Percentiles rank a stretch among this genome's conserved stretches.
phyloP scores from a whole-genome alignment of 2,329 filamentous ascomycete genomes.

The Diplodia scrobiculata region DNA sequence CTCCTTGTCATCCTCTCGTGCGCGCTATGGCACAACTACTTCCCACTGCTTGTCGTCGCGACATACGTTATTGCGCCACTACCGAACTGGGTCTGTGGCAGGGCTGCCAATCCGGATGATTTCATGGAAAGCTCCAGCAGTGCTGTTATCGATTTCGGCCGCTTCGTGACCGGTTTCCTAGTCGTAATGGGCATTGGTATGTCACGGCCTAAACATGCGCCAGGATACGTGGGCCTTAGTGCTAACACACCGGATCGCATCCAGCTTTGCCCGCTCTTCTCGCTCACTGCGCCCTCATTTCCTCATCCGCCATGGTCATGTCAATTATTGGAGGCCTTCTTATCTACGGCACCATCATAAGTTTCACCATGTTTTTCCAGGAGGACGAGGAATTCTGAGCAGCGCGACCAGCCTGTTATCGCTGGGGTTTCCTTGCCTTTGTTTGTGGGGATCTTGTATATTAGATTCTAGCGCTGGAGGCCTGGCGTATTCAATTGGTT shows the following conservation, averaged over 20 bases:
- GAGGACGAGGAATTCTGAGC: conserved; percentile 91
- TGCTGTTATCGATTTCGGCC: conserved; percentile 86
- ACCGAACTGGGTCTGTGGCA: conserved; percentile 93
- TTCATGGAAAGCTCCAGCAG: conserved; percentile 85
- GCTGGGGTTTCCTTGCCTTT: conserved; percentile 9
- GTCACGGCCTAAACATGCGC: background rate
- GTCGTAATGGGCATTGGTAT: conserved; percentile 96
- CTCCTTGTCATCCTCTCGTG: conserved; percentile 98
- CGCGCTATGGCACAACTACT: conserved; percentile 92
- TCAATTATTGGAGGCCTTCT: conserved; percentile 86
- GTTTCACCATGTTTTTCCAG: conserved; percentile 97
- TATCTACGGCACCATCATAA: conserved; percentile 98
- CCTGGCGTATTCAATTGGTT: conserved; percentile 15
- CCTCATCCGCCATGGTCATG: conserved; percentile 87
- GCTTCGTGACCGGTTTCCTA: conserved; percentile 92
- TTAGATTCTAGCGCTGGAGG: conserved; percentile 27
- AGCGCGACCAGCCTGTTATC: background rate
- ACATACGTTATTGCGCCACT: conserved; percentile 92
- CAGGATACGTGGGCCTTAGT: background rate
- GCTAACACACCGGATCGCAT: conserved; percentile 22
- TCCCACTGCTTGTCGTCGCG: conserved; percentile 89
- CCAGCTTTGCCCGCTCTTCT: conserved; percentile 84
- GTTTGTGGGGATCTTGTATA: conserved; percentile 25
- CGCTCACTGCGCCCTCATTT: conserved; percentile 82
- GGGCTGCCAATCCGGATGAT: conserved; percentile 89